A percentile compares a stretch with the other conserved stretches of the same genome.
Conservation (phyloP, 768 basidiomycete genomes). For the Leccinum fibrillosum region DNA sequence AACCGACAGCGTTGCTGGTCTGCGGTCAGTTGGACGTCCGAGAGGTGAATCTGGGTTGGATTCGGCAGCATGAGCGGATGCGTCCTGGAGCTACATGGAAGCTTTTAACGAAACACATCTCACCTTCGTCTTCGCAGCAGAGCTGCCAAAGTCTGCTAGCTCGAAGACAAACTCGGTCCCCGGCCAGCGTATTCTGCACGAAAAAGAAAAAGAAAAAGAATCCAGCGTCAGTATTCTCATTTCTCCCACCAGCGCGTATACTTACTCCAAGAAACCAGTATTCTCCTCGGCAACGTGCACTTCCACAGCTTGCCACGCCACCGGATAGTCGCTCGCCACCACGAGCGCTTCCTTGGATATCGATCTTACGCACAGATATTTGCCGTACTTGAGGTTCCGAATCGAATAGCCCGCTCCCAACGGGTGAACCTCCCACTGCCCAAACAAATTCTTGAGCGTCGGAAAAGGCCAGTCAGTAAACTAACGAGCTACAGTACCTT, state of each 20-base stretch:
- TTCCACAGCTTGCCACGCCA: constrained; percentile 27
- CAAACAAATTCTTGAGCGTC: not conserved
- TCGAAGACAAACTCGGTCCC: constrained; percentile 28
- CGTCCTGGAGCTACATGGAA: not conserved
- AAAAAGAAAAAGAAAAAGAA: not conserved
- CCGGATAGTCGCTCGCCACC: constrained; percentile 27
- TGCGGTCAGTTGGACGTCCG: constrained; percentile 20
- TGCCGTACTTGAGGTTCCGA: constrained; percentile 30
- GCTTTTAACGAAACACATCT: not conserved
- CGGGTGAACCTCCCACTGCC: constrained; percentile 29
- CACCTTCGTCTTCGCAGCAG: constrained; percentile 31
- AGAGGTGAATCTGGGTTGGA: constrained; percentile 19
- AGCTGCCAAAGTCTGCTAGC: constrained; percentile 23
- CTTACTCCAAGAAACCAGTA: constrained; percentile 28
- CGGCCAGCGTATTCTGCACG: constrained; percentile 29
- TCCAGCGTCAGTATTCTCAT: not conserved
- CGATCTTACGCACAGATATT: constrained; percentile 27
- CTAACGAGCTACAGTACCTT: constrained; percentile 13
- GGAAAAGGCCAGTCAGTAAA: not conserved
- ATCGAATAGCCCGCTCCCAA: constrained; percentile 30
- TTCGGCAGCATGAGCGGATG: not conserved
- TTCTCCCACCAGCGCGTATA: not conserved
- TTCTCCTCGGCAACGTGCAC: constrained; percentile 26
- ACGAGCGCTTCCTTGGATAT: constrained; percentile 24
- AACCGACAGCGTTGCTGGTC: constrained; percentile 28